A percentile compares a stretch with the other conserved stretches of the same genome.
Conservation (phyloP, 345 rosid species). For the Bruguiera parviflora region DNA sequence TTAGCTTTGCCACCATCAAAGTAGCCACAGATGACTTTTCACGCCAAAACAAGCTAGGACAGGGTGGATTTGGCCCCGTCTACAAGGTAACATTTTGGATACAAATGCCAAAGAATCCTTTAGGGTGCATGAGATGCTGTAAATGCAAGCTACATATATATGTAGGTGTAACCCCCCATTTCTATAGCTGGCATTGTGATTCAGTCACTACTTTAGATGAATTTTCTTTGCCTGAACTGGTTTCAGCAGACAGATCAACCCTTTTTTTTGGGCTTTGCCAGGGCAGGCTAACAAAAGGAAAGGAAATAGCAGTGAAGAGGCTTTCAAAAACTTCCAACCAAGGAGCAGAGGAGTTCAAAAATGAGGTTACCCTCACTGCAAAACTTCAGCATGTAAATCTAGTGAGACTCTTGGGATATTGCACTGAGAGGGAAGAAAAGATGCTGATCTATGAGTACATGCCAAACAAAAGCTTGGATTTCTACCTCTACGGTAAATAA, state of each 20-base stretch:
- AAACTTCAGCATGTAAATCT: conserved; percentile 46
- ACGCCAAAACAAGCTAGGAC: conserved; percentile 33
- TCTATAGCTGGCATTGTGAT: too few relatives aligned
- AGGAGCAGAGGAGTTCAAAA: conserved; percentile 38
- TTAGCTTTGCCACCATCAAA: conserved; percentile 22
- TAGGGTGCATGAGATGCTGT: not conserved
- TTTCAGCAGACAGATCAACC: too few relatives aligned
- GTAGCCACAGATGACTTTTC: conserved; percentile 41
- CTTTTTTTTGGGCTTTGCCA: not conserved
- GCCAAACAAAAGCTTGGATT: conserved; percentile 38
- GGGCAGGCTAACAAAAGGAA: conserved; percentile 32
- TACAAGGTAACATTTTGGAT: conserved; percentile 25
- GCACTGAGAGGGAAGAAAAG: conserved; percentile 35
- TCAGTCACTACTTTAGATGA: too few relatives aligned
- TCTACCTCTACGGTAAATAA: conserved; percentile 30
- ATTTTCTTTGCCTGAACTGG: too few relatives aligned
- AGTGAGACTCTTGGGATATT: conserved; percentile 31
- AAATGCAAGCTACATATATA: too few relatives aligned
- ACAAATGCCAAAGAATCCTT: not conserved
- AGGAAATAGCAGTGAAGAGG: conserved; percentile 45
- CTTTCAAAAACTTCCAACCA: conserved; percentile 37
- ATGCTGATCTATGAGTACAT: conserved; percentile 43
- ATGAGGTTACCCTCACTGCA: conserved; percentile 38
- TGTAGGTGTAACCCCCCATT: too few relatives aligned
- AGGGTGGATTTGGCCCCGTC: conserved; percentile 53